Percentiles rank a stretch among this genome's conserved stretches.
Conservation (phyloP, 768 basidiomycete genomes). For the Pulveroboletus sp. region DNA sequence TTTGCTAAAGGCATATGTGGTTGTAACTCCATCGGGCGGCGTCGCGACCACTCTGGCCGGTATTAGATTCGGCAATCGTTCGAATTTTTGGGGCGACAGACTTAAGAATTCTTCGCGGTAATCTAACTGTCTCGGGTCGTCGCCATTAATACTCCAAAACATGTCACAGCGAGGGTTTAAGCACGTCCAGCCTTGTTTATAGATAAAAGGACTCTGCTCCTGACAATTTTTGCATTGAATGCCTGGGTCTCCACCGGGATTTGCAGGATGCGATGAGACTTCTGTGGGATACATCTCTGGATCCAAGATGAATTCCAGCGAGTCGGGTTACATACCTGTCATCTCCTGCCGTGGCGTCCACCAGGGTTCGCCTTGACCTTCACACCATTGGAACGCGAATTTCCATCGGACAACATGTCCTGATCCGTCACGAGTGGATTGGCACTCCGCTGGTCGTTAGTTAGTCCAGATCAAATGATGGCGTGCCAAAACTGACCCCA, state of each 20-base stretch:
- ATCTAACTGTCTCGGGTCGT: constrained; percentile 34
- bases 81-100: constrained; percentile 29
- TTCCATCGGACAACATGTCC: constrained; percentile 71
- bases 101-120: constrained; percentile 48
- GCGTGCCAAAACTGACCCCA: constrained; percentile 33
- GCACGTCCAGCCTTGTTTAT: constrained; percentile 56
- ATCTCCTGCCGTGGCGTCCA: constrained; percentile 31
- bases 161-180: constrained; percentile 50
- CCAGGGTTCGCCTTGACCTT: constrained; percentile 59
- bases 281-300: background rate
- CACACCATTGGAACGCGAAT: constrained; percentile 83
- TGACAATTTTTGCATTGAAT: constrained; percentile 42
- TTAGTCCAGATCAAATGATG: constrained; percentile 15
- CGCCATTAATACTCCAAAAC: constrained; percentile 47
- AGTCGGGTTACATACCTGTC: background rate
- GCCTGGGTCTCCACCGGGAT: background rate
- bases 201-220: constrained; percentile 47
- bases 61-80: constrained; percentile 35
- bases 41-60: constrained; percentile 32
- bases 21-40: constrained; percentile 37
- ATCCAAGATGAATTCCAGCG: background rate
- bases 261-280: background rate
- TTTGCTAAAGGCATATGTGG: constrained; percentile 51
- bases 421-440: constrained; percentile 42
- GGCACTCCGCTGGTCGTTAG: constrained; percentile 49